Evolutionary conservation across 2,329 filamentous ascomycete species (phyloP).

Genomic region (Davidsoniella eucalypti): DNA sequence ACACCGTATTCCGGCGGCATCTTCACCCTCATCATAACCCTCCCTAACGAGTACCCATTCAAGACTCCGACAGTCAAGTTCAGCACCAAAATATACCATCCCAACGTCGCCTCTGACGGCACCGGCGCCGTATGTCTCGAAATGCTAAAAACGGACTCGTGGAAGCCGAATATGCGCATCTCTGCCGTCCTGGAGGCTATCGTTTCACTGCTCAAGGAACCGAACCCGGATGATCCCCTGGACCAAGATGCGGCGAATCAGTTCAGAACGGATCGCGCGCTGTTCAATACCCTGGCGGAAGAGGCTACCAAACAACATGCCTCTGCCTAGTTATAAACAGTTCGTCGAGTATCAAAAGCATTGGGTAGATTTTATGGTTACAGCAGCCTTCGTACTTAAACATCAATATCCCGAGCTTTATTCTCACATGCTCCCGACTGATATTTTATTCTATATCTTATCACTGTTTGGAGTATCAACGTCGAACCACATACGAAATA

Average conservation of each 20-base stretch:
- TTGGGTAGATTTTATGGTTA: neutral
- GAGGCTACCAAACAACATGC: constrained; percentile 11
- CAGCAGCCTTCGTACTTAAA: too few species aligned
- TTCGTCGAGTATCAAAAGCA: neutral
- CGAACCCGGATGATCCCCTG: constrained; percentile 77
- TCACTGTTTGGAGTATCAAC: too few species aligned
- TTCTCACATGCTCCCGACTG: too few species aligned
- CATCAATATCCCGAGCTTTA: too few species aligned
- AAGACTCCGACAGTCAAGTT: constrained; percentile 99
- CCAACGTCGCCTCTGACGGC: constrained; percentile 98
- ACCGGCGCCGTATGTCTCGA: constrained; percentile 96
- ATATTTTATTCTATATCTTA: too few species aligned
- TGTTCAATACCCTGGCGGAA: constrained; percentile 41
- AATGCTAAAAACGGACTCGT: constrained; percentile 78
- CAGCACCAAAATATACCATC: constrained; percentile 98
- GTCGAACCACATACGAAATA: too few species aligned
- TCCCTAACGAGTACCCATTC: constrained; percentile 99
- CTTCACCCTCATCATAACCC: constrained; percentile 81
- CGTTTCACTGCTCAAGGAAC: constrained; percentile 56
- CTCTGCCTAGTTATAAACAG: neutral
- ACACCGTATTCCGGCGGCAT: constrained; percentile 45
- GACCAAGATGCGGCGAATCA: constrained; percentile 76
- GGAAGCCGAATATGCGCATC: constrained; percentile 78
- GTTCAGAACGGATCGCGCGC: constrained; percentile 49
- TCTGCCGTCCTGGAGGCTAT: constrained; percentile 61